Percentiles rank a stretch among this genome's conserved stretches.
Conservation (phyloP, 2,329 filamentous ascomycete genomes). For the Pochonia chlamydosporia region DNA sequence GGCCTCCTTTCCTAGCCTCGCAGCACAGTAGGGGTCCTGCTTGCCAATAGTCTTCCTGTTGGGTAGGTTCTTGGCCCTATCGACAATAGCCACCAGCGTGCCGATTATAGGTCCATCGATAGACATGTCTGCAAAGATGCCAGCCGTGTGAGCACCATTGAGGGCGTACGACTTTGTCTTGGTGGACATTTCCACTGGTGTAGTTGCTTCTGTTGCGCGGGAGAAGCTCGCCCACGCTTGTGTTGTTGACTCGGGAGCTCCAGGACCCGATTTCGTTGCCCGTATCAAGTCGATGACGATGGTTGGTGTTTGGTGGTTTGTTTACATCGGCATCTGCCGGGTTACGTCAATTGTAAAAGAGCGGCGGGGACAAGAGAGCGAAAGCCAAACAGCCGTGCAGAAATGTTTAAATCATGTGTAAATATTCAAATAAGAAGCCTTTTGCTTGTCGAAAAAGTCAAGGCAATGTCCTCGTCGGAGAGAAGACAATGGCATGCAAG, state of each 20-base stretch:
- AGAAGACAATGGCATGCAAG: slow-evolving; percentile 12
- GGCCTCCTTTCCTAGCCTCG: slow-evolving; percentile 88
- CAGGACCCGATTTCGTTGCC: too few species aligned
- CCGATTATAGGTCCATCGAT: slow-evolving; percentile 91
- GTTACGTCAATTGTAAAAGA: not conserved
- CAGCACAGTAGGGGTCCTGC: slow-evolving; percentile 95
- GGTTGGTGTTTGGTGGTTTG: slow-evolving; percentile 5
- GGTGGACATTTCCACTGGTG: slow-evolving; percentile 37
- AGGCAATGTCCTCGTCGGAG: not conserved
- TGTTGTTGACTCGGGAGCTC: not conserved
- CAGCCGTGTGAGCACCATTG: slow-evolving; percentile 72
- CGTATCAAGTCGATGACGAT: not conserved
- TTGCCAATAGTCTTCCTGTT: slow-evolving; percentile 98
- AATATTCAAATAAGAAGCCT: not conserved
- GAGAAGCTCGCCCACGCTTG: not conserved
- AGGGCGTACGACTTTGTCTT: slow-evolving; percentile 50
- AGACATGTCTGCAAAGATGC: slow-evolving; percentile 91
- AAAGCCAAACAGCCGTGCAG: not conserved
- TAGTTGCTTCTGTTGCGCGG: slow-evolving; percentile 5
- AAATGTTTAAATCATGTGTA: not conserved
- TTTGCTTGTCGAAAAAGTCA: not conserved
- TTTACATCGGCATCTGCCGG: slow-evolving; percentile 12
- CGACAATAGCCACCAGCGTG: slow-evolving; percentile 85
- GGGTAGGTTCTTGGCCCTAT: slow-evolving; percentile 93
- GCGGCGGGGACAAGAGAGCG: not conserved